Conservation (phyloP, 2,329 filamentous ascomycete genomes). For the Penicillium thymicola region DNA sequence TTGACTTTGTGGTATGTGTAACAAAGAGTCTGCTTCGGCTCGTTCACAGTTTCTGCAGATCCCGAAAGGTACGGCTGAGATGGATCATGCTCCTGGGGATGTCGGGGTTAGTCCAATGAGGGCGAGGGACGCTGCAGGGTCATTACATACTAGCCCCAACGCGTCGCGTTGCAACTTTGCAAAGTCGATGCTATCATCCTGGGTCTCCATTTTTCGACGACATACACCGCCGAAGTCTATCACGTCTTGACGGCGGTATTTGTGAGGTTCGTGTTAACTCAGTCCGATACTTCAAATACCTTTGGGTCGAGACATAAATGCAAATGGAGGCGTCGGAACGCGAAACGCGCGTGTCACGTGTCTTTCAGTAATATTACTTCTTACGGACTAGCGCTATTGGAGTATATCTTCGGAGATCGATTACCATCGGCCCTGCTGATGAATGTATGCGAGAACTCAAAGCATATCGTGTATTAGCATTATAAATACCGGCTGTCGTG, state of each 20-base stretch:
- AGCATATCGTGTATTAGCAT: too few relatives aligned
- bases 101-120: slow-evolving; percentile 30
- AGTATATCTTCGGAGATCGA: background rate
- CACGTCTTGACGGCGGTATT: fast-evolving
- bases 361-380: slow-evolving; percentile 25
- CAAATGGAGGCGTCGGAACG: slow-evolving; percentile 1
- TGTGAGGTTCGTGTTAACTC: background rate
- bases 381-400: slow-evolving; percentile 14
- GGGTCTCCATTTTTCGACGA: background rate
- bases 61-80: slow-evolving; percentile 23
- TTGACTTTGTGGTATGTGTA: slow-evolving; percentile 1
- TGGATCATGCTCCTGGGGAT: slow-evolving; percentile 27
- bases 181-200: slow-evolving; percentile 41
- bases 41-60: slow-evolving; percentile 8
- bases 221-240: background rate
- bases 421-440: too few relatives aligned
- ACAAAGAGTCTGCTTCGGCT: background rate
- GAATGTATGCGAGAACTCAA: too few relatives aligned
- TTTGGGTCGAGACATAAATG: background rate
- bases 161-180: slow-evolving; percentile 41
- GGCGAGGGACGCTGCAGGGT: slow-evolving; percentile 27
- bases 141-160: slow-evolving; percentile 38
- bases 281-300: background rate
- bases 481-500: too few relatives aligned
- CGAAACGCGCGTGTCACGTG: slow-evolving; percentile 35